Base-by-base conservation (phyloP, 2,329 filamentous ascomycete species). In the Atkinsonella hypoxylon region DNA sequence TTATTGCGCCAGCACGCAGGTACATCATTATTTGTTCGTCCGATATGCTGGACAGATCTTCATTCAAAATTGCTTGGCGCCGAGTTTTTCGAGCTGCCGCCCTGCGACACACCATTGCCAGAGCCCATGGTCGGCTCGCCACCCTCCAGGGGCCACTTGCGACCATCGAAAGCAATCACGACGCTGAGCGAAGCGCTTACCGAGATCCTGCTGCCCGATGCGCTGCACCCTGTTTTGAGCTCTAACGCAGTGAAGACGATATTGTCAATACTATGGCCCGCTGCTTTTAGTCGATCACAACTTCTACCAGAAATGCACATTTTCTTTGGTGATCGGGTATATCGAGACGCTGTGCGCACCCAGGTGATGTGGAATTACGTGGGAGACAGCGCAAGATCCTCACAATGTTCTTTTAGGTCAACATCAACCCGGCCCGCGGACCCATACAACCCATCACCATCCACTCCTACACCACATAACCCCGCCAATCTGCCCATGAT, bases 1-100 rank as follows among this genome's bases (percentile, higher is more conserved):
- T 67, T 77, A 43, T 66, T 81, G 53, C 70, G 73, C 53, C 65
- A 74, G 20, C 59, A 80, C 57, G 61, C 69, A 34, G 71, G 74
- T 42, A 62, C 60, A 0, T 67, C 71, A 0, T 72, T 81, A 18
- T 79, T 73, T 52, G 62, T 76, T 45, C 68, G 71, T 26, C 78
- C 78, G 2, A 72, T 79, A 44, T 72, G 69, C 58, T 81, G 78
- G 78, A 79, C 73, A 15, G 76, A 79, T 49, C 51, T 67, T 1
- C 78, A 81, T 53, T 58, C 67, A 10, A 60, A 65, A 42, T 62
- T 79, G 2, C 72, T 81, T 6, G 70, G 69, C 22, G 72, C 67
- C 15, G 62, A 62, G 42, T 81, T 78, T 62, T 53, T 62, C 26
- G 64, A 72, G 56, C 64, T 68, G 13, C 67, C 71, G 15, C 59